Evolutionary conservation across 345 rosid genomes (phyloP), one percentile per base, ranked within the genome.

Genomic region (Euphorbia peplus): DNA sequence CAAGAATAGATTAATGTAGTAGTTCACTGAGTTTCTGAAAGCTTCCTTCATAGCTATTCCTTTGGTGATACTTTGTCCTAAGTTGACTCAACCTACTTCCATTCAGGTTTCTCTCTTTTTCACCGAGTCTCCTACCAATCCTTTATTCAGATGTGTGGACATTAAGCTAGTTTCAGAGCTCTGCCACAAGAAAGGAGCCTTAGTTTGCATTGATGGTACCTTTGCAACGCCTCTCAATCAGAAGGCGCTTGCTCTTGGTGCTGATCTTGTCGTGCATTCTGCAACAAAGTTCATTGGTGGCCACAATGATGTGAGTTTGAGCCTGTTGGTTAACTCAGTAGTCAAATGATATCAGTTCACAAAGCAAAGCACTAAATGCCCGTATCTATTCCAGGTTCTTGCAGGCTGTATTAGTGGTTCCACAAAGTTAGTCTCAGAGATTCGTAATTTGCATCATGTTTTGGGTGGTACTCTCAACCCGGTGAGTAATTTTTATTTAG

Each of bases 191-290:
- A 90, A 90, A 68, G 98, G 97, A 74, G 85, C 96, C 56, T 72
- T 92, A 63, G 99, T 95, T 52, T 95, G 99, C 87, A 84, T 95
- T 44, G 99, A 95, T 76, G 99, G 99, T 71, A 95, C 99, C 74
- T 95, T 95, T 81, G 99, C 99, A 35, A 95, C 99, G 62, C 95
- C 98, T 75, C 79, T 95, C 73, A 95, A 95, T 78, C 99, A 95
- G 81, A 95, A 92, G 81, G 96, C 92, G 22, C 90, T 95, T 68
- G 85, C 96, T 22, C 88, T 90, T 73, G 99, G 99, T 65, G 97
- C 99, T 73, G 99, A 95, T 88, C 91, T 95, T 76, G 81, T 88
- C 51, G 74, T 95, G 68, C 99, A 95, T 76, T 95, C 99, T 70
- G 88, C 88, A 60, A 90, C 99, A 55, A 95, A 95, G 71, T 95